Conservation (phyloP, 2,329 filamentous ascomycete species). For the Chaetomium globosum region DNA sequence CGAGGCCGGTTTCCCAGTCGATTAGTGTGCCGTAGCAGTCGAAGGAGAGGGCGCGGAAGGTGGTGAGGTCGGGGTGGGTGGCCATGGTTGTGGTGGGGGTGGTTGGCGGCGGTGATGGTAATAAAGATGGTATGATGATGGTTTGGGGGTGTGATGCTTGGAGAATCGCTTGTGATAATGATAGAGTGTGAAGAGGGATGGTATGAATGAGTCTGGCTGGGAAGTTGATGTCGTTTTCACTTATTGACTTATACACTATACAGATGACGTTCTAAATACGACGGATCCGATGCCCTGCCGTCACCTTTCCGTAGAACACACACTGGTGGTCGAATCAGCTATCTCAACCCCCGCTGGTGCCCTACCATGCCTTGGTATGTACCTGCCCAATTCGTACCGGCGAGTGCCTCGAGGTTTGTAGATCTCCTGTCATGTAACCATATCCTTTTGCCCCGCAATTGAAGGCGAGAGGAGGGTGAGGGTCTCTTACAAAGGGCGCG, state of each 20-base stretch:
- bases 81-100: conserved; percentile 2
- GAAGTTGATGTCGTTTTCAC: neutral
- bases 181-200: neutral
- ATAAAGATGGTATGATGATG: neutral
- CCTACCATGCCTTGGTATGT: neutral
- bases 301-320: neutral
- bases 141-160: neutral
- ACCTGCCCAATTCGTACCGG: conserved; percentile 4
- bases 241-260: neutral
- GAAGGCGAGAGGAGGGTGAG: too few relatives aligned
- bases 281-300: neutral
- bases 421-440: too few relatives aligned
- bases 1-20: conserved; percentile 73
- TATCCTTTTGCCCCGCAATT: too few relatives aligned
- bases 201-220: too few relatives aligned
- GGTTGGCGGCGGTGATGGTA: neutral
- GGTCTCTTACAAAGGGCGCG: neutral
- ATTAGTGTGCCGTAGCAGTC: conserved; percentile 81
- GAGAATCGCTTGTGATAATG: neutral
- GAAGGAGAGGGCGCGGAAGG: conserved; percentile 61
- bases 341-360: neutral
- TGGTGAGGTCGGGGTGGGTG: conserved; percentile 33
- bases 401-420: neutral
- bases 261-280: neutral
- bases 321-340: neutral